phyloP scores from a whole-genome alignment of 805 yeast species.

The Ogataea pilisensis region DNA sequence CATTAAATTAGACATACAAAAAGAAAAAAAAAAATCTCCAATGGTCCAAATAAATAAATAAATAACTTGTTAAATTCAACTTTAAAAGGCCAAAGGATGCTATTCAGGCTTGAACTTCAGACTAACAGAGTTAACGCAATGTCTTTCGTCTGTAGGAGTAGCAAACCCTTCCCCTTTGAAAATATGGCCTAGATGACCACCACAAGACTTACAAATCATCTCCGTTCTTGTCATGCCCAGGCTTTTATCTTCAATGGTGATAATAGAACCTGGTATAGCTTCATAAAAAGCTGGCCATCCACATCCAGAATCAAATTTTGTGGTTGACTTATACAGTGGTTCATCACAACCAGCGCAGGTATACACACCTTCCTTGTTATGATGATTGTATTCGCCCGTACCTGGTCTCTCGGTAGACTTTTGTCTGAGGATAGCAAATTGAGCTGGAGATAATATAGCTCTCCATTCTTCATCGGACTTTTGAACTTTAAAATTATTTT shows the following conservation, averaged over 20 bases:
- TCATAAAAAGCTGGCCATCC: slow-evolving; percentile 99
- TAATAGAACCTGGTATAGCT: slow-evolving; percentile 78
- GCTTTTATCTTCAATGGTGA: slow-evolving; percentile 52
- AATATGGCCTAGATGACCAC: slow-evolving; percentile 94
- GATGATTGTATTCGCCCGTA: slow-evolving; percentile 55
- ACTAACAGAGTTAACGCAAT: slow-evolving; percentile 87
- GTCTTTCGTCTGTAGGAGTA: slow-evolving; percentile 87
- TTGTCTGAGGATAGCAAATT: slow-evolving; percentile 72
- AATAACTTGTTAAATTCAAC: too few species aligned
- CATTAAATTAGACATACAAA: too few species aligned
- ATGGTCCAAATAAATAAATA: too few species aligned
- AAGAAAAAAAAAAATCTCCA: too few species aligned
- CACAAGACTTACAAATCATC: slow-evolving; percentile 84
- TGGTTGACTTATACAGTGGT: slow-evolving; percentile 72
- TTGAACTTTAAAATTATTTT: slow-evolving; percentile 4
- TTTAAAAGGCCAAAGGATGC: too few species aligned
- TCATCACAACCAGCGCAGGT: slow-evolving; percentile 80
- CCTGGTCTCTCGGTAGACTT: slow-evolving; percentile 69
- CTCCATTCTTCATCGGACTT: slow-evolving; percentile 66
- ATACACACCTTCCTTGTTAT: slow-evolving; percentile 58
- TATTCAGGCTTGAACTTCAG: slow-evolving; percentile 53
- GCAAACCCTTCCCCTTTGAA: slow-evolving; percentile 89
- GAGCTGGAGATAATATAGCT: slow-evolving; percentile 70
- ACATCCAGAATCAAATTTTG: slow-evolving; percentile 88
- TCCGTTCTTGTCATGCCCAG: slow-evolving; percentile 84